These are phyloP conservation scores for Paramecium biaurelia DNA, from an alignment of 73 alveolate genomes.

Conservation along the genomic window DNA sequence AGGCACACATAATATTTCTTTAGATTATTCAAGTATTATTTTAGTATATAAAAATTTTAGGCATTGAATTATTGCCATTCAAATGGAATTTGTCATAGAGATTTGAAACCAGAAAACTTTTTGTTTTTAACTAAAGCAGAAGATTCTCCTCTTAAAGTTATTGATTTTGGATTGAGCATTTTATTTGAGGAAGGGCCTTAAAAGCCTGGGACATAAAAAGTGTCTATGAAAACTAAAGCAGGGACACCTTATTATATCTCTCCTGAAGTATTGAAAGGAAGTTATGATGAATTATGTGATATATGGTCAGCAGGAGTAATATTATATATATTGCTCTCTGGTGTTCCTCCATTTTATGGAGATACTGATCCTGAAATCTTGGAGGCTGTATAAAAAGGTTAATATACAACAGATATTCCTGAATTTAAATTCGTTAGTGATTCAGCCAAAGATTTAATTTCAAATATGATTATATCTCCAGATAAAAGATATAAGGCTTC, in stretches of 20 bases:
- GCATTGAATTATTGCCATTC: slow-evolving; percentile 76
- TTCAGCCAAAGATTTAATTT: slow-evolving; percentile 73
- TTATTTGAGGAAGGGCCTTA: slow-evolving; percentile 64
- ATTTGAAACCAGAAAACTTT: slow-evolving; percentile 78
- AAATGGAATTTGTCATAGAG: slow-evolving; percentile 79
- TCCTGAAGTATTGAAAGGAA: slow-evolving; percentile 76
- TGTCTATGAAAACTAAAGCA: slow-evolving; percentile 63
- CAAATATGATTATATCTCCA: slow-evolving; percentile 63
- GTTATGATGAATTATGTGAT: slow-evolving; percentile 75
- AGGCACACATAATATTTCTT: slow-evolving; percentile 62
- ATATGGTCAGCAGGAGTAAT: slow-evolving; percentile 79
- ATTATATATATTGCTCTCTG: slow-evolving; percentile 70
- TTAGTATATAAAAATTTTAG: background rate
- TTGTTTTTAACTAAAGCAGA: slow-evolving; percentile 68
- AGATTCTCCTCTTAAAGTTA: slow-evolving; percentile 64
- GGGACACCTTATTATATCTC: slow-evolving; percentile 75
- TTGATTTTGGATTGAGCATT: slow-evolving; percentile 72
- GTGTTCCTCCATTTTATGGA: slow-evolving; percentile 78
- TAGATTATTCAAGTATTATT: slow-evolving; percentile 61
- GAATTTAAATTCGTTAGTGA: slow-evolving; percentile 63
- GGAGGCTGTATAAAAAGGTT: slow-evolving; percentile 66
- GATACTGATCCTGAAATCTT: slow-evolving; percentile 70
- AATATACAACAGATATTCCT: slow-evolving; percentile 60
- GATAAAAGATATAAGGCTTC: slow-evolving; percentile 71
- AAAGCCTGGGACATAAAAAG: slow-evolving; percentile 30